Evolutionary conservation across 2,329 filamentous ascomycete genomes (phyloP), one percentile per base, ranked within the genome.

Genomic region (Colletotrichum plurivorum): DNA sequence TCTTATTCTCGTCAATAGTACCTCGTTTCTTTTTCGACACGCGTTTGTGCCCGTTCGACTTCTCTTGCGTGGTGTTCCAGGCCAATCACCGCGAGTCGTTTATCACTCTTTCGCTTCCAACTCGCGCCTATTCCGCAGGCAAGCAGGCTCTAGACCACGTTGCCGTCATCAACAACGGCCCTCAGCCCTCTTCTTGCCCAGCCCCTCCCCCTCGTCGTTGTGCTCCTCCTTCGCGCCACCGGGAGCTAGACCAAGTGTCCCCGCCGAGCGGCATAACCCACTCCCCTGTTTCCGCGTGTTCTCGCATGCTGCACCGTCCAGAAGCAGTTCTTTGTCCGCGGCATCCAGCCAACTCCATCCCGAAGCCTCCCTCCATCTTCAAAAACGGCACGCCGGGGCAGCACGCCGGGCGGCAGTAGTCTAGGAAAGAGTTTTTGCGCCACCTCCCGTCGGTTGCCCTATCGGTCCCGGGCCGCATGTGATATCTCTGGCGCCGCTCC

Each of bases 261-360:
- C 62, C 16, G 45, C 55, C 56, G 55, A 43, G 43, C 55, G 43
- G 13, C 51, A 56, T 45, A 8, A 41, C 45, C 62, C 31, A 45
- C 31, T 18, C 41, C 67, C 67, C 56, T 54, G 55, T 31, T 20
- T 18, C 43, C 51, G 67, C 58, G 43, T 54, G 10, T 27, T 51
- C n/a, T 39, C 10, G 55, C 52, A 55, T 69, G 43, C 10, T 51
- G 46, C 67, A 69, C 67, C 67, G 55, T 61, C 62, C 67, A 9
- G 41, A 69, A 67, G 15, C 27, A 56, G 67, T 5, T 67, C 45
- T 18, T 61, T 31, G 43, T 67, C 67, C 67, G 66, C 16, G 43
- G 41, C 22, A n/a, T 36, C 55, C 27, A 54, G 51, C 31, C 45
- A 69, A 69, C 56, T 59, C 63, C 60, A 61, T 56, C 56, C 63